Percentiles rank a stretch among this genome's conserved stretches.
Conservation (phyloP, 176 grass and related monocot species). For the Carex pumila region DNA sequence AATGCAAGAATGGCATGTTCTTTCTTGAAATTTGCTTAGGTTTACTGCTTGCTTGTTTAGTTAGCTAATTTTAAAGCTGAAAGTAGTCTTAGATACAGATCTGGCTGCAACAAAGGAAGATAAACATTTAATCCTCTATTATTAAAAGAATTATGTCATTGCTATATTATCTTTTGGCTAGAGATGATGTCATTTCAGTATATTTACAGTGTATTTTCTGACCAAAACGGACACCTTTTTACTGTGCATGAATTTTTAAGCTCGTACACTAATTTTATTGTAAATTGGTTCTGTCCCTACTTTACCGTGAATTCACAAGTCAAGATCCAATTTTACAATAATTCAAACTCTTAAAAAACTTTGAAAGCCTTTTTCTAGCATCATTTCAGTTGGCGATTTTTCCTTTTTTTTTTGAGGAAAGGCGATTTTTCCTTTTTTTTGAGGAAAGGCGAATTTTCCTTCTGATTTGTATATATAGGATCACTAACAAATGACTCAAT, state of each 20-base stretch:
- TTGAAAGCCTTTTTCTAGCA: background rate
- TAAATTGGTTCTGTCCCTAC: background rate
- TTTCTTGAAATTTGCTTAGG: background rate
- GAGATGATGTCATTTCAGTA: background rate
- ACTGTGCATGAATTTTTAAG: background rate
- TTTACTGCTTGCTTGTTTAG: background rate
- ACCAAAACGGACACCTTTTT: background rate
- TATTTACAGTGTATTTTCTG: background rate
- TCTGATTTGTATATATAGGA: background rate
- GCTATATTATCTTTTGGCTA: background rate
- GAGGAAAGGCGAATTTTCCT: background rate
- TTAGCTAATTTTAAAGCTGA: constrained; percentile 10
- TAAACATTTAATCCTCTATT: background rate
- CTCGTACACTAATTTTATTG: background rate
- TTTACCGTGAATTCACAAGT: background rate
- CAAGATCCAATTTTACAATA: background rate
- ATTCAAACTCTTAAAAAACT: background rate
- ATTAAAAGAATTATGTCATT: background rate
- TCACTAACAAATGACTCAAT: background rate
- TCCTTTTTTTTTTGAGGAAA: background rate
- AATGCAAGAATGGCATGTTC: background rate
- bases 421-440: background rate
- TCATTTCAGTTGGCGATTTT: background rate
- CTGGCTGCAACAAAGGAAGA: background rate
- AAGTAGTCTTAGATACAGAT: constrained; percentile 5